phyloP scores from a whole-genome alignment of 306 rosid genomes.

The Fagus sylvatica region DNA sequence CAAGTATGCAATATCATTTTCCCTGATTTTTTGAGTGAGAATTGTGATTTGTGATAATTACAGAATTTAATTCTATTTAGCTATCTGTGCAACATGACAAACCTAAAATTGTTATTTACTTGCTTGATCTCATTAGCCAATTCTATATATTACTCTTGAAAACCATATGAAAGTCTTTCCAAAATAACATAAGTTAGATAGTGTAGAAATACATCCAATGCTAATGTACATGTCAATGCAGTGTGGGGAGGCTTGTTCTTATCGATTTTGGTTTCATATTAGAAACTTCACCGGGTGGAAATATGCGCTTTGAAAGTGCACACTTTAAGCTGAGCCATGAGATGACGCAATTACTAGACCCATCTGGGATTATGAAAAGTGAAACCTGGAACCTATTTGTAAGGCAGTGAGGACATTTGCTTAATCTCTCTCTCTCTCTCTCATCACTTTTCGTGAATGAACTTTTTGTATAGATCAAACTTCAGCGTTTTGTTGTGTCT shows the following conservation, averaged over 20 bases:
- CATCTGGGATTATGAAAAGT: slow-evolving; percentile 93
- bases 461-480: slow-evolving; percentile 4
- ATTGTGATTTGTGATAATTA: slow-evolving; percentile 13
- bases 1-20: slow-evolving; percentile 49
- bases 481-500: slow-evolving; percentile 1
- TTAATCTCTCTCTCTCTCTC: neutral
- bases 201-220: neutral
- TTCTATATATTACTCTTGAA: neutral
- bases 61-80: slow-evolving; percentile 19
- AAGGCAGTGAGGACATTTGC: slow-evolving; percentile 48
- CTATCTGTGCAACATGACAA: slow-evolving; percentile 4
- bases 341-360: slow-evolving; percentile 97
- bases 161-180: neutral
- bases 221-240: slow-evolving; percentile 46
- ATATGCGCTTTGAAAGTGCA: slow-evolving; percentile 97
- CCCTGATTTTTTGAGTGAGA: neutral
- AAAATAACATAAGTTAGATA: neutral
- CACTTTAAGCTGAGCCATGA: slow-evolving; percentile 99
- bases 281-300: slow-evolving; percentile 98
- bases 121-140: neutral
- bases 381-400: slow-evolving; percentile 93
- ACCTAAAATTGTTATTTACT: neutral
- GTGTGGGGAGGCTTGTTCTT: slow-evolving; percentile 90
- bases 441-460: neutral
- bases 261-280: slow-evolving; percentile 96